A percentile compares a stretch with the other conserved stretches of the same genome.
Conservation (phyloP, 495 filamentous ascomycete species). For the Aspergillus heteromorphus region DNA sequence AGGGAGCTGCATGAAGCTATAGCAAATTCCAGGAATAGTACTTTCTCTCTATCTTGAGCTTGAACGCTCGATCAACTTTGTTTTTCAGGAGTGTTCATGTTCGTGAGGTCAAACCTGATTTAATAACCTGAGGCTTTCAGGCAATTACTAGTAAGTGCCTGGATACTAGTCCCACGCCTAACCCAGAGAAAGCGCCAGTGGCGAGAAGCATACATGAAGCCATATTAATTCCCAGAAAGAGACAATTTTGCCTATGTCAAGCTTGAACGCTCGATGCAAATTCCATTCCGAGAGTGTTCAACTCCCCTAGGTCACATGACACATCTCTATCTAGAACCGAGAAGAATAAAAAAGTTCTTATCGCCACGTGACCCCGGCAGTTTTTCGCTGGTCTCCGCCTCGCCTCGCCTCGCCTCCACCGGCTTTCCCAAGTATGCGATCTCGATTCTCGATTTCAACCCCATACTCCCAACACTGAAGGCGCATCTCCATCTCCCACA, state of each 20-base stretch:
- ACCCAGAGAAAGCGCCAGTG: too few species aligned
- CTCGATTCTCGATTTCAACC: neutral
- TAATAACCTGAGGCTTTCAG: too few species aligned
- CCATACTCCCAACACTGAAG: neutral
- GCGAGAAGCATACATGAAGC: too few species aligned
- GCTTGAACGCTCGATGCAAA: neutral
- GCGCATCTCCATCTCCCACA: neutral
- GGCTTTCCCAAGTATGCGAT: neutral
- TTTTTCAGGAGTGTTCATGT: too few species aligned
- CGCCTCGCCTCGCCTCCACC: conserved; percentile 8
- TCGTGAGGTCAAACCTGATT: too few species aligned
- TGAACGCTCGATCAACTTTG: too few species aligned
- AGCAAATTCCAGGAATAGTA: too few species aligned
- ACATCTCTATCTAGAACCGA: neutral
- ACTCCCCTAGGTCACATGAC: neutral
- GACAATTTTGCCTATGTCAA: neutral
- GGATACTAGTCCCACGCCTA: too few species aligned
- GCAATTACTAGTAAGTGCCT: too few species aligned
- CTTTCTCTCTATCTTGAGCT: too few species aligned
- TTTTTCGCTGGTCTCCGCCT: conserved; percentile 11
- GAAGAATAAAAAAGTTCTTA: conserved; percentile 19
- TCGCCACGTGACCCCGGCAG: conserved; percentile 23
- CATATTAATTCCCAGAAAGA: neutral
- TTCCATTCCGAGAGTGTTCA: neutral
- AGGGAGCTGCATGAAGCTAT: too few species aligned